Conservation (phyloP, 2,329 filamentous ascomycete genomes). For the Claviceps purpurea region DNA sequence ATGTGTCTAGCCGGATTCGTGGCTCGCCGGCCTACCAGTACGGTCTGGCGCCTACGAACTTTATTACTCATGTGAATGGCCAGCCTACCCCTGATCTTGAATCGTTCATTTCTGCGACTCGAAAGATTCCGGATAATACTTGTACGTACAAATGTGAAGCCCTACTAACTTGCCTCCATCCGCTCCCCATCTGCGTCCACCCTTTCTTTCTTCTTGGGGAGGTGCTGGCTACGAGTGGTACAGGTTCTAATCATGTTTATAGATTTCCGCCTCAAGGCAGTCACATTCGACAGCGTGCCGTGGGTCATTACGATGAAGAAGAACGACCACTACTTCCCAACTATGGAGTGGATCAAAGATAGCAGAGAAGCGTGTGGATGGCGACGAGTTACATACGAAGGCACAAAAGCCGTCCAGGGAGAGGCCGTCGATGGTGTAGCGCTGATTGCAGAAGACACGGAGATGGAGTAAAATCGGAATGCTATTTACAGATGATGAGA, state of each 20-base stretch:
- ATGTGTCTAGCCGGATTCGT: slow-evolving; percentile 75
- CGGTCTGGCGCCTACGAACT: slow-evolving; percentile 88
- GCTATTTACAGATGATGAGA: background rate
- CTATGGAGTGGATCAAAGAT: slow-evolving; percentile 57
- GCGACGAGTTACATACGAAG: slow-evolving; percentile 49
- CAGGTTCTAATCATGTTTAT: background rate
- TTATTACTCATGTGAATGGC: slow-evolving; percentile 92
- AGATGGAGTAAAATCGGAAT: slow-evolving; percentile 22
- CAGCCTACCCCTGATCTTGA: slow-evolving; percentile 71
- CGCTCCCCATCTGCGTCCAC: background rate
- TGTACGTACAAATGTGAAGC: slow-evolving; percentile 36
- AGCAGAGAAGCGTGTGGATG: slow-evolving; percentile 44
- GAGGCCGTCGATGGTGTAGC: slow-evolving; percentile 39
- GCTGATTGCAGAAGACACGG: slow-evolving; percentile 27
- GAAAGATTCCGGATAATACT: slow-evolving; percentile 86
- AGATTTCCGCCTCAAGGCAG: slow-evolving; percentile 93
- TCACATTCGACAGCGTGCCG: slow-evolving; percentile 95
- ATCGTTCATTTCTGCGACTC: slow-evolving; percentile 66
- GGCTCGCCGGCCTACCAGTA: slow-evolving; percentile 82
- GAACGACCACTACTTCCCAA: slow-evolving; percentile 89
- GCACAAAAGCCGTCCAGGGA: slow-evolving; percentile 36
- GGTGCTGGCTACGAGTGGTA: too few species aligned
- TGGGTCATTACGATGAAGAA: slow-evolving; percentile 99
- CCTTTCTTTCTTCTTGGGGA: background rate
- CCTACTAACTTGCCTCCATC: too few species aligned